Conservation (phyloP, 495 filamentous ascomycete genomes). For the Chaetomium fimeti region DNA sequence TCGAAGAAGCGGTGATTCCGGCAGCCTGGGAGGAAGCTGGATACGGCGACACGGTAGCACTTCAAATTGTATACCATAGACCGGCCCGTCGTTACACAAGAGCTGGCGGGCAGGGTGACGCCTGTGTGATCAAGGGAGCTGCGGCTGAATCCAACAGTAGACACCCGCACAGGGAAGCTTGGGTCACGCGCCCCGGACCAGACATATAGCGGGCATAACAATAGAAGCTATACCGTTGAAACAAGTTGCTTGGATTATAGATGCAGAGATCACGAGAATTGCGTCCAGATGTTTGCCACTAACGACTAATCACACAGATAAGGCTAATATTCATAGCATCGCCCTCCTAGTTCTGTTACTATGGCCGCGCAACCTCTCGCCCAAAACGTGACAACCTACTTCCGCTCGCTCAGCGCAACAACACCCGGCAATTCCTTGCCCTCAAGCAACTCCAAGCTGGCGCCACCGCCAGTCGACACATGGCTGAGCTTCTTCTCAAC, state of each 20-base stretch:
- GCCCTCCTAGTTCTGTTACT: conserved; percentile 13
- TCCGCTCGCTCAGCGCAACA: conserved; percentile 77
- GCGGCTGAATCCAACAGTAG: background rate
- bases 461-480: conserved; percentile 95
- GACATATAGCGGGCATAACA: background rate
- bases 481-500: conserved; percentile 96
- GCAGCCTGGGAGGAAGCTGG: background rate
- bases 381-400: conserved; percentile 22
- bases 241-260: too few species aligned
- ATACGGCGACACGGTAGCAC: background rate
- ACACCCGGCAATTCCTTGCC: conserved; percentile 97
- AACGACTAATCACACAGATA: background rate
- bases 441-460: conserved; percentile 92
- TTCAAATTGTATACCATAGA: conserved; percentile 18
- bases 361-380: background rate
- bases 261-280: too few species aligned
- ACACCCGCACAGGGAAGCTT: too few species aligned
- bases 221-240: background rate
- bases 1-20: conserved; percentile 54
- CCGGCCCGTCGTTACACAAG: background rate
- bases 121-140: background rate
- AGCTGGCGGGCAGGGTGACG: background rate
- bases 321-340: conserved; percentile 12
- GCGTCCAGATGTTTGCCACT: too few species aligned
- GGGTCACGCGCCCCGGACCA: too few species aligned